Evolutionary conservation across 768 basidiomycete species (phyloP).

Genomic region (Royoungia palumana): DNA sequence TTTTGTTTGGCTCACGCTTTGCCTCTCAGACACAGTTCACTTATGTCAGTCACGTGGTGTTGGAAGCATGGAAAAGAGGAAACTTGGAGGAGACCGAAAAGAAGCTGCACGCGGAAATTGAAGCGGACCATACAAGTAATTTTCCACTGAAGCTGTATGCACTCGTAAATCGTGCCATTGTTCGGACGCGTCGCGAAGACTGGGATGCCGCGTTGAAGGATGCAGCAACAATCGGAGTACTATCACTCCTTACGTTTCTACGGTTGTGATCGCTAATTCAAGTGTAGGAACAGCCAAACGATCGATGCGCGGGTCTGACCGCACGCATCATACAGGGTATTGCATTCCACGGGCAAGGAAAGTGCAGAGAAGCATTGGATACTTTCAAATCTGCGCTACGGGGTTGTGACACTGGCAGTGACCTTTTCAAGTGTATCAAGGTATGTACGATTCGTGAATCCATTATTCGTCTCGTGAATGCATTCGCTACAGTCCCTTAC

Average conservation of each 20-base stretch:
- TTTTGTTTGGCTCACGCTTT: background rate
- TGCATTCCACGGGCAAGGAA: background rate
- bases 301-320: background rate
- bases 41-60: slow-evolving; percentile 2
- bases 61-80: slow-evolving; percentile 7
- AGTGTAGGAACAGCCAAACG: background rate
- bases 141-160: background rate
- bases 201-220: slow-evolving; percentile 8
- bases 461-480: no score
- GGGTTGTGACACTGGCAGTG: no score
- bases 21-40: slow-evolving; percentile 8
- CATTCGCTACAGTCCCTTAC: background rate
- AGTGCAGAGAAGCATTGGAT: background rate
- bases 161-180: slow-evolving; percentile 14
- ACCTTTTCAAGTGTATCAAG: background rate
- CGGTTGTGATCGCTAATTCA: background rate
- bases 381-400: background rate
- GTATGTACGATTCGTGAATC: background rate
- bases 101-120: slow-evolving; percentile 11
- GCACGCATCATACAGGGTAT: slow-evolving; percentile 3
- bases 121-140: background rate
- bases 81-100: slow-evolving; percentile 2
- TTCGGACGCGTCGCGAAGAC: slow-evolving; percentile 7
- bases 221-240: background rate
- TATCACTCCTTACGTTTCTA: background rate